phyloP scores from a whole-genome alignment of 495 filamentous ascomycete species.

The Lasiosphaeris hirsuta region DNA sequence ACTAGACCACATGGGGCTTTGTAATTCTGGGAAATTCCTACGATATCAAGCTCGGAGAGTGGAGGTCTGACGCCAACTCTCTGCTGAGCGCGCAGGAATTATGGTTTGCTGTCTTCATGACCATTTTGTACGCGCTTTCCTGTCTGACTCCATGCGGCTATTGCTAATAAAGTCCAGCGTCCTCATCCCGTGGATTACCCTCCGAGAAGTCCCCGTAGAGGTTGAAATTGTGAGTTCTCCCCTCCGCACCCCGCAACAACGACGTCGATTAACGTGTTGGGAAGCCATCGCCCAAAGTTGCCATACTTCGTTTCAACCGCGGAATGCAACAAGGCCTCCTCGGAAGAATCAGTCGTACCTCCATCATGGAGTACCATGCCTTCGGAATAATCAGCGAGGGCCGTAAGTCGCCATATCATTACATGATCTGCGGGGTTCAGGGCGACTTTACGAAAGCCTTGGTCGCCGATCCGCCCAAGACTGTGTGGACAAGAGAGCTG shows the following conservation, averaged over 20 bases:
- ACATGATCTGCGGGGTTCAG: slow-evolving; percentile 48
- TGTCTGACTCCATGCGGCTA: too few species aligned
- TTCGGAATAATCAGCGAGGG: slow-evolving; percentile 47
- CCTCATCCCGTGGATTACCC: slow-evolving; percentile 43
- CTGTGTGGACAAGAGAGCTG: slow-evolving; percentile 43
- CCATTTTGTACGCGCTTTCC: slow-evolving; percentile 34
- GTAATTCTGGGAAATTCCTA: slow-evolving; percentile 40
- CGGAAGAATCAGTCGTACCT: slow-evolving; percentile 43
- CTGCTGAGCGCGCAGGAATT: slow-evolving; percentile 42
- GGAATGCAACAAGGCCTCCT: slow-evolving; percentile 48
- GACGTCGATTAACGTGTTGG: slow-evolving; percentile 9
- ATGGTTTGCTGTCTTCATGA: slow-evolving; percentile 47
- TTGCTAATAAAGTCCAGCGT: slow-evolving; percentile 33
- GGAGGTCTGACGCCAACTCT: slow-evolving; percentile 33
- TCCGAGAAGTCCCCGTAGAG: slow-evolving; percentile 41
- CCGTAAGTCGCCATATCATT: slow-evolving; percentile 35
- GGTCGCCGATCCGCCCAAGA: slow-evolving; percentile 39
- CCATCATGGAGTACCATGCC: slow-evolving; percentile 48
- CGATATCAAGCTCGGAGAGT: slow-evolving; percentile 36
- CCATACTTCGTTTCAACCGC: slow-evolving; percentile 38
- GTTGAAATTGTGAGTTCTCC: slow-evolving; percentile 38
- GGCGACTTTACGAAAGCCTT: slow-evolving; percentile 42
- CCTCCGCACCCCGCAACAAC: background rate
- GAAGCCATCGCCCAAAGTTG: slow-evolving; percentile 42
- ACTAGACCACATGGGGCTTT: slow-evolving; percentile 40